Percentiles rank a stretch among this genome's conserved stretches.
Conservation (phyloP, 352 stramenopile genomes). For the Phytopythium kandeliae region DNA sequence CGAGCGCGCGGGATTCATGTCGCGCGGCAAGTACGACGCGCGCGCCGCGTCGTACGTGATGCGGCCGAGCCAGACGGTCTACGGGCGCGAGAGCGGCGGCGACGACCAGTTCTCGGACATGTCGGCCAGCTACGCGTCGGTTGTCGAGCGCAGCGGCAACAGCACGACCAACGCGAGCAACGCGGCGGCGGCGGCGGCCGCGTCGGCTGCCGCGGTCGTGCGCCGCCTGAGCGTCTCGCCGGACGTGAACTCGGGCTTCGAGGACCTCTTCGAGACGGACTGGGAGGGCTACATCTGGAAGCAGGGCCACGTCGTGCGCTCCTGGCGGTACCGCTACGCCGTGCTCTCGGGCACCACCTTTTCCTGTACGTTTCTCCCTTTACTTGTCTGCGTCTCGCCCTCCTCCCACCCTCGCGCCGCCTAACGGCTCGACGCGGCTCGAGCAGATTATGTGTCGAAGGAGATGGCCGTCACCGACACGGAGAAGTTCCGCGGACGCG, state of each 20-base stretch:
- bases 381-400: background rate
- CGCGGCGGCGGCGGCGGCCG: slow-evolving; percentile 5
- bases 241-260: slow-evolving; percentile 63
- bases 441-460: slow-evolving; percentile 67
- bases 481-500: slow-evolving; percentile 77
- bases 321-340: slow-evolving; percentile 80
- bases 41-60: slow-evolving; percentile 42
- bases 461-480: slow-evolving; percentile 72
- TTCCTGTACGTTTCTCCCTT: slow-evolving; percentile 25
- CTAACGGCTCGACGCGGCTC: background rate
- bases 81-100: slow-evolving; percentile 34
- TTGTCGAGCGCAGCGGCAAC: slow-evolving; percentile 41
- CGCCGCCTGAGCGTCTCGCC: slow-evolving; percentile 60
- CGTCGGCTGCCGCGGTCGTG: slow-evolving; percentile 8
- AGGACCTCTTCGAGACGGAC: slow-evolving; percentile 84
- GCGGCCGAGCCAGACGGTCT: slow-evolving; percentile 63
- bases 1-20: slow-evolving; percentile 38
- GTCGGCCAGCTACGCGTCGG: slow-evolving; percentile 44
- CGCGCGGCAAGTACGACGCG: slow-evolving; percentile 26
- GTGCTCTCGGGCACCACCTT: slow-evolving; percentile 77
- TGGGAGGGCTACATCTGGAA: slow-evolving; percentile 89
- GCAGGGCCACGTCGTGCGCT: slow-evolving; percentile 81
- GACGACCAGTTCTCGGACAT: slow-evolving; percentile 52
- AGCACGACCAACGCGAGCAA: slow-evolving; percentile 12
- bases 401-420: background rate